Conservation (phyloP, 2,329 filamentous ascomycete species). For the Ophiocordyceps camponoti-leonardi region DNA sequence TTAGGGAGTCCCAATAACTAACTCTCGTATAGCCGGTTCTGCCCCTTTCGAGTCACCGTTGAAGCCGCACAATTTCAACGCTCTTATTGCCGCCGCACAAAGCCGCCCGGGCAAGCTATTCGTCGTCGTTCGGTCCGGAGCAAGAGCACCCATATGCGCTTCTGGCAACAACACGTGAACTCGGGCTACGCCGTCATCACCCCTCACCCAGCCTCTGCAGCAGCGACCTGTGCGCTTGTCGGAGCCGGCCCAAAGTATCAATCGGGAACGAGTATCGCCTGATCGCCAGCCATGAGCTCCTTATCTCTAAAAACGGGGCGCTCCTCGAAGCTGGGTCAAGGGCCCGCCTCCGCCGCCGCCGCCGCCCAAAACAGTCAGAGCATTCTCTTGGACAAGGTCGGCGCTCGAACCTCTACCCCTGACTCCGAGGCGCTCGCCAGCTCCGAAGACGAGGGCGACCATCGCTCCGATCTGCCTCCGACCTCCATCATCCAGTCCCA, state of each 20-base stretch:
- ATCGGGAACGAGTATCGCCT: background rate
- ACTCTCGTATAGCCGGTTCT: background rate
- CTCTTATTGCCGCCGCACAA: background rate
- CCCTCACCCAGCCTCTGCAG: background rate
- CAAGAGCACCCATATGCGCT: background rate
- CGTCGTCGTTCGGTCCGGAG: background rate
- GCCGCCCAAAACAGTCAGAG: constrained; percentile 42
- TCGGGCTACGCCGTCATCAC: background rate
- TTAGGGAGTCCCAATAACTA: background rate
- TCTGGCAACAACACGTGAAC: background rate
- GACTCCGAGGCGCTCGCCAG: constrained; percentile 89
- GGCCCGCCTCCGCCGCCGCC: constrained; percentile 23
- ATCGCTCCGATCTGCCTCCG: constrained; percentile 36
- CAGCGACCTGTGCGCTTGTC: background rate
- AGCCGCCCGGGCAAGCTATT: background rate
- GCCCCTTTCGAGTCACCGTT: background rate
- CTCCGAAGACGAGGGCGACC: constrained; percentile 79
- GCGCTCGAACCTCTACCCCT: constrained; percentile 68
- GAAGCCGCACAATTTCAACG: background rate
- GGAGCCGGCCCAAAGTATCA: background rate
- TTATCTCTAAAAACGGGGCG: constrained; percentile 30
- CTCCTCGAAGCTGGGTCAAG: constrained; percentile 32
- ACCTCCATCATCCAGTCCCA: constrained; percentile 23
- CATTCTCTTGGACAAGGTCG: constrained; percentile 56
- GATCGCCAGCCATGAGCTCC: constrained; percentile 28